These are phyloP conservation scores for Elsinoe batatas DNA, from an alignment of 2,329 filamentous ascomycete genomes.

Conservation along the genomic window DNA sequence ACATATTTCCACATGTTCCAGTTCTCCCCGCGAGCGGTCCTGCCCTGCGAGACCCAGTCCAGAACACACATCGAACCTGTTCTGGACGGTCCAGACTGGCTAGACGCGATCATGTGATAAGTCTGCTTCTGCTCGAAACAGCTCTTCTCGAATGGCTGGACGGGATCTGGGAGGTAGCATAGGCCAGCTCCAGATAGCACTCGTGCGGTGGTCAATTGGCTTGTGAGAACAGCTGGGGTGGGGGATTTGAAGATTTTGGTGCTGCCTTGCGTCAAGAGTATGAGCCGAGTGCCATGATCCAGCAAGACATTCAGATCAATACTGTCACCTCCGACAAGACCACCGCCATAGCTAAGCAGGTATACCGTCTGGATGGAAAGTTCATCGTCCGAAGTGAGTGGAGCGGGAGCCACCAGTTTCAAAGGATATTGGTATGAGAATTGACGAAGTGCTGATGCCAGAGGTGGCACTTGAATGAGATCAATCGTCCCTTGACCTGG, in stretches of 20 bases:
- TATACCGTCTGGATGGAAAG: slow-evolving; percentile 59
- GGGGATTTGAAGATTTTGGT: slow-evolving; percentile 91
- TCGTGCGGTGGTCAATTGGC: slow-evolving; percentile 35
- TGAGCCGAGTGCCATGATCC: slow-evolving; percentile 53
- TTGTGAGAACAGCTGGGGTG: slow-evolving; percentile 31
- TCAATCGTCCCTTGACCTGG: slow-evolving; percentile 73
- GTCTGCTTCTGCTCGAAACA: slow-evolving; percentile 76
- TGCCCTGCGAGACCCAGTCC: slow-evolving; percentile 90
- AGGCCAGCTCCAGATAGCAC: slow-evolving; percentile 43
- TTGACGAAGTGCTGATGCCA: slow-evolving; percentile 59
- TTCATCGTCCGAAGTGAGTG: slow-evolving; percentile 36
- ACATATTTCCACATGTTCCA: slow-evolving; percentile 76
- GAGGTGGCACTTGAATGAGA: slow-evolving; percentile 60
- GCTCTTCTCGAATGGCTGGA: slow-evolving; percentile 79
- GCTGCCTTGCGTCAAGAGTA: slow-evolving; percentile 58
- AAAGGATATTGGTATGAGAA: slow-evolving; percentile 89
- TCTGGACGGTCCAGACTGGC: slow-evolving; percentile 25
- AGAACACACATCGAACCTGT: slow-evolving; percentile 60
- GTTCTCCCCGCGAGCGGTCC: slow-evolving; percentile 73
- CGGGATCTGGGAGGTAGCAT: slow-evolving; percentile 73
- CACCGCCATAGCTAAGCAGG: slow-evolving; percentile 87
- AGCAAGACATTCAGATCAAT: slow-evolving; percentile 65
- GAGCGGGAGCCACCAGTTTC: slow-evolving; percentile 77
- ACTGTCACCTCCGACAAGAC: slow-evolving; percentile 77
- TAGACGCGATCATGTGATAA: slow-evolving; percentile 43